These are phyloP conservation scores for Berberis thunbergii DNA, from an alignment of 164 flowering plant genomes.

Conservation along the genomic window DNA sequence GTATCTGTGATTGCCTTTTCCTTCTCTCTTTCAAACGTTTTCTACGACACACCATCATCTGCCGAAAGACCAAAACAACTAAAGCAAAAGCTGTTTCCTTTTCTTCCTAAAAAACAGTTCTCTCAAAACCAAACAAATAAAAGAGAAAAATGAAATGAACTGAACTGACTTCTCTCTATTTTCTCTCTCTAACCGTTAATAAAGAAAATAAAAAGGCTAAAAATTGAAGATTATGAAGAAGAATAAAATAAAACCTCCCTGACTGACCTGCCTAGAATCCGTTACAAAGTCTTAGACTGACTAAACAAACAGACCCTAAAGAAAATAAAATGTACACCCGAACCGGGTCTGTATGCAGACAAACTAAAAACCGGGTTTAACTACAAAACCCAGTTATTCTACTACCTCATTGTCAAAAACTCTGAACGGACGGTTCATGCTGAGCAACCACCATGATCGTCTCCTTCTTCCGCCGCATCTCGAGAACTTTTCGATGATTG, in stretches of 20 bases:
- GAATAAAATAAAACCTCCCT: too few relatives aligned
- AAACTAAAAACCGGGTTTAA: neutral
- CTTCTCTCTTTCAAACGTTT: too few relatives aligned
- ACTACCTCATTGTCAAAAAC: neutral
- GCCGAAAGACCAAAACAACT: neutral
- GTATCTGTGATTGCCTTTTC: neutral
- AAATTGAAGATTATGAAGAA: too few relatives aligned
- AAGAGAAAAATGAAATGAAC: too few relatives aligned
- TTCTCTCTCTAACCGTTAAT: too few relatives aligned
- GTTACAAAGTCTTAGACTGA: too few relatives aligned
- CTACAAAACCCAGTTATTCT: neutral
- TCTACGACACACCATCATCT: neutral
- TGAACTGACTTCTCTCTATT: too few relatives aligned
- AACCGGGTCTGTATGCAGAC: too few relatives aligned
- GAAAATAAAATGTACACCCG: too few relatives aligned
- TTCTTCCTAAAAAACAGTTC: neutral
- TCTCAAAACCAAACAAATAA: neutral
- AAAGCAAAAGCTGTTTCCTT: neutral
- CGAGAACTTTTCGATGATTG: constrained; percentile 74
- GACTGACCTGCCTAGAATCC: too few relatives aligned
- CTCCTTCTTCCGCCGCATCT: constrained; percentile 63
- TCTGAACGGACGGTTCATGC: neutral
- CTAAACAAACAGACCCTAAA: too few relatives aligned
- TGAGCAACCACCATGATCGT: constrained; percentile 7
- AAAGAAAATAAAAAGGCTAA: too few relatives aligned